phyloP scores from a whole-genome alignment of 192 early-diverging fungal species.

The Diversispora eburnea region DNA sequence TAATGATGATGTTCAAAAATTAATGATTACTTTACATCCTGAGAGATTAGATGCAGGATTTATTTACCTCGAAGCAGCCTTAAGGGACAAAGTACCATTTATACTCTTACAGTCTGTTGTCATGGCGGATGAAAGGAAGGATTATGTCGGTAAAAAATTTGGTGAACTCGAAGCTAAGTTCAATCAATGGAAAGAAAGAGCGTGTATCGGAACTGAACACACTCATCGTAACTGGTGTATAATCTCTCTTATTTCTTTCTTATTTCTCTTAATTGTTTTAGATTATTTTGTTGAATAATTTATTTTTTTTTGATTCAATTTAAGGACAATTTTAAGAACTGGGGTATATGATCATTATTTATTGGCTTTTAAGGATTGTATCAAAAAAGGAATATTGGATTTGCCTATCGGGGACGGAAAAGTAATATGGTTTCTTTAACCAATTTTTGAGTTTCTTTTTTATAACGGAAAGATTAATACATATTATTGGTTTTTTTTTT shows the following conservation, averaged over 20 bases:
- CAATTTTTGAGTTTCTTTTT: not conserved
- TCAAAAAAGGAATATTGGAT: conserved; percentile 20
- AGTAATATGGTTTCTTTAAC: not conserved
- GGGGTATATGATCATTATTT: conserved; percentile 23
- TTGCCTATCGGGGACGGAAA: conserved; percentile 20
- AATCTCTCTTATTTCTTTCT: not conserved
- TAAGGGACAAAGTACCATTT: not conserved
- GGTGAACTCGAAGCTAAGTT: not conserved
- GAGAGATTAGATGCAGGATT: conserved; percentile 14
- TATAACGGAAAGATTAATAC: not conserved
- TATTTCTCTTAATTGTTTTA: not conserved
- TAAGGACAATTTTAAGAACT: conserved; percentile 10
- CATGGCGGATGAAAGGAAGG: conserved; percentile 4
- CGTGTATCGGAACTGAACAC: not conserved
- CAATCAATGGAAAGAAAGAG: not conserved
- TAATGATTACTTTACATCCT: conserved; percentile 1
- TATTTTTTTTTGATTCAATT: not conserved
- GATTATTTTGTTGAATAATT: not conserved
- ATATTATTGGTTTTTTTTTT: not conserved
- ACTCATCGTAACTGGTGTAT: not conserved
- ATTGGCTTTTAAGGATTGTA: conserved; percentile 21
- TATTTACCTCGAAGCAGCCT: conserved; percentile 5
- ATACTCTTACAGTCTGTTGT: conserved; percentile 12
- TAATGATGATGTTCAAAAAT: conserved; percentile 7
- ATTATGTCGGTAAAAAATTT: conserved; percentile 7